A percentile compares a stretch with the other conserved stretches of the same genome.
These are phyloP conservation scores for Rhizopogon vinicolor DNA, from an alignment of 768 basidiomycete genomes.

Conservation along the genomic window DNA sequence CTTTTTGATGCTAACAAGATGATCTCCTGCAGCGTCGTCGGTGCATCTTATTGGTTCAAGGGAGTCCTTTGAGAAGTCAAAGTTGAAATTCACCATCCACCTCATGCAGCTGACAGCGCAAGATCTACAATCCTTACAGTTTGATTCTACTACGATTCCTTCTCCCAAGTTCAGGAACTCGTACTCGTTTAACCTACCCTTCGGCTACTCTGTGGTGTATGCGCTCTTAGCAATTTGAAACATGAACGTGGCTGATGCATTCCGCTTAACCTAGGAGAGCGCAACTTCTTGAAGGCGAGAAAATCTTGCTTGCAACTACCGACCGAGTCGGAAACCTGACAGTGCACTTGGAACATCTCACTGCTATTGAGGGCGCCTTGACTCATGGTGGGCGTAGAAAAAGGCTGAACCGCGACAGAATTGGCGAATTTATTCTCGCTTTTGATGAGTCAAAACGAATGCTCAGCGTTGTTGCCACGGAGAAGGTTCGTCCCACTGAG, in stretches of 20 bases:
- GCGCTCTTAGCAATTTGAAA: not conserved
- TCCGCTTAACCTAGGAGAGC: constrained; percentile 17
- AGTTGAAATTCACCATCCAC: constrained; percentile 16
- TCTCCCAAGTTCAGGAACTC: constrained; percentile 14
- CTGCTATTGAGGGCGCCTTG: constrained; percentile 29
- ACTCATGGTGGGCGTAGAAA: constrained; percentile 19
- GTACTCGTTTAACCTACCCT: constrained; percentile 13
- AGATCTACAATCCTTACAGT: constrained; percentile 22
- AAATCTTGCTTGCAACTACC: constrained; percentile 37
- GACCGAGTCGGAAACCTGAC: constrained; percentile 28
- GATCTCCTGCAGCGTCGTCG: not conserved
- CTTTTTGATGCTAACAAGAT: not conserved
- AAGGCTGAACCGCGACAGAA: constrained; percentile 37
- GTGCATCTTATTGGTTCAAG: constrained; percentile 11
- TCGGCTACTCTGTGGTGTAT: constrained; percentile 13
- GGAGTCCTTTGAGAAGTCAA: constrained; percentile 15
- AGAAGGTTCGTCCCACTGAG: constrained; percentile 28
- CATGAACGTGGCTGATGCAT: not conserved
- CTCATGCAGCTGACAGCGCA: constrained; percentile 22
- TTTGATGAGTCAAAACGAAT: constrained; percentile 50
- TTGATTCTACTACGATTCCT: constrained; percentile 18
- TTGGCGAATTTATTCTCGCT: constrained; percentile 42
- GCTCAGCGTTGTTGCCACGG: constrained; percentile 39
- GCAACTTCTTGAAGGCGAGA: constrained; percentile 39
- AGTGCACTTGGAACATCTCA: constrained; percentile 35